Evolutionary conservation across 2,329 filamentous ascomycete species (phyloP).

Genomic region (Stylonectria norvegica): DNA sequence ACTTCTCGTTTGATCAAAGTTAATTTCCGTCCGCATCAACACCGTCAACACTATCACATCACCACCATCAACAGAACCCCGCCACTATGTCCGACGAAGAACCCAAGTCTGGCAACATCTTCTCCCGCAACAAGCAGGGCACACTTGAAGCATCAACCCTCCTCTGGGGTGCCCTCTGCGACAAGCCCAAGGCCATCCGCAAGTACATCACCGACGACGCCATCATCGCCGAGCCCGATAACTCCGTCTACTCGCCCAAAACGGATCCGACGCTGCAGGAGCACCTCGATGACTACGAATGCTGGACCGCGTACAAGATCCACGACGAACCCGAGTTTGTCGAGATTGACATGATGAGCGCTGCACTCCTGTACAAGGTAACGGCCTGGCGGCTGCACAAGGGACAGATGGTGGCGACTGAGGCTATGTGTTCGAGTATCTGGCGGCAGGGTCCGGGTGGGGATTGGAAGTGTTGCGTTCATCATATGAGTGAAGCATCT

Average conservation of each 20-base stretch:
- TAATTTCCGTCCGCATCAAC: no score
- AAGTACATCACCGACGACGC: slow-evolving; percentile 36
- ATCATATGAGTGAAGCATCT: slow-evolving; percentile 34
- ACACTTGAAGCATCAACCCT: slow-evolving; percentile 34
- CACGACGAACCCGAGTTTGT: slow-evolving; percentile 35
- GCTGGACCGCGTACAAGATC: slow-evolving; percentile 36
- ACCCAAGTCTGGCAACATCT: slow-evolving; percentile 28
- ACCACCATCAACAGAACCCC: slow-evolving; percentile 1
- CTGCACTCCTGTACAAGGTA: slow-evolving; percentile 30
- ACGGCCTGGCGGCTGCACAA: slow-evolving; percentile 31
- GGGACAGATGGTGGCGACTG: slow-evolving; percentile 32
- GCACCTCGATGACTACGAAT: slow-evolving; percentile 33
- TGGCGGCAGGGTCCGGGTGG: slow-evolving; percentile 33
- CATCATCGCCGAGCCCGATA: slow-evolving; percentile 31
- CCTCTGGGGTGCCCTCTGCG: slow-evolving; percentile 35
- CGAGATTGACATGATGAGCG: slow-evolving; percentile 37
- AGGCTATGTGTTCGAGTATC: slow-evolving; percentile 33
- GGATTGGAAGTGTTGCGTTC: slow-evolving; percentile 34
- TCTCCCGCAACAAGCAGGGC: slow-evolving; percentile 34
- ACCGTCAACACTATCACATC: neutral
- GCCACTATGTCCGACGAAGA: slow-evolving; percentile 9
- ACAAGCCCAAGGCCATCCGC: slow-evolving; percentile 30
- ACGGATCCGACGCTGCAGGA: slow-evolving; percentile 32
- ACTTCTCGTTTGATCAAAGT: no score
- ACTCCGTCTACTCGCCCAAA: slow-evolving; percentile 28